Evolutionary conservation across 768 basidiomycete genomes (phyloP).

Genomic region (Auriculariales sp.): DNA sequence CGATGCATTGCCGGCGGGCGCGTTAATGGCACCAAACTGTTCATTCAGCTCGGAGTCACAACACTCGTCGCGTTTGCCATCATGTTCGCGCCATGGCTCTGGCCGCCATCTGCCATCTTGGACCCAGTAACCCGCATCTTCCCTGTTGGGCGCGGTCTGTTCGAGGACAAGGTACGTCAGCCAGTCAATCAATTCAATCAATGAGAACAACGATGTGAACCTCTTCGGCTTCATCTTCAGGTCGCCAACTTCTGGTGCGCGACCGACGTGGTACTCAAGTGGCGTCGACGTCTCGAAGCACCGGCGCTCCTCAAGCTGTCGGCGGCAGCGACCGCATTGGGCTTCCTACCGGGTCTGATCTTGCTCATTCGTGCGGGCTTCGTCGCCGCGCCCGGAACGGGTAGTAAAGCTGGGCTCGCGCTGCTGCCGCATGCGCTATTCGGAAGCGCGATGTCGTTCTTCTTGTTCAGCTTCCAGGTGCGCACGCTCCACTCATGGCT

Average conservation of each 20-base stretch:
- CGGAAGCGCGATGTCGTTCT: slow-evolving; percentile 79
- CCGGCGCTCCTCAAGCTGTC: slow-evolving; percentile 49
- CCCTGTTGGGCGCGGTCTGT: slow-evolving; percentile 79
- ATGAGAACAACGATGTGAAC: no score
- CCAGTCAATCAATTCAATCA: no score
- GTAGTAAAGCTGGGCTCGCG: slow-evolving; percentile 20
- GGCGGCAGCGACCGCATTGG: slow-evolving; percentile 46
- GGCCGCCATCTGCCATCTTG: slow-evolving; percentile 22
- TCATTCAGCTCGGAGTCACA: slow-evolving; percentile 50
- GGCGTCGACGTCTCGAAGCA: slow-evolving; percentile 40
- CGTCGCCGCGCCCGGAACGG: slow-evolving; percentile 1
- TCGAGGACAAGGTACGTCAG: slow-evolving; percentile 93
- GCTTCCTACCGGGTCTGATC: slow-evolving; percentile 50
- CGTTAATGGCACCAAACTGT: slow-evolving; percentile 26
- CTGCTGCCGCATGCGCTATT: slow-evolving; percentile 72
- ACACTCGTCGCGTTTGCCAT: slow-evolving; percentile 52
- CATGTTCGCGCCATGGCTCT: slow-evolving; percentile 74
- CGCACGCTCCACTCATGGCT: no score
- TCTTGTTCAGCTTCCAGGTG: slow-evolving; percentile 91
- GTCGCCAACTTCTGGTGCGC: slow-evolving; percentile 98
- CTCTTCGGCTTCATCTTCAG: no score
- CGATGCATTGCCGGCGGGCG: slow-evolving; percentile 72
- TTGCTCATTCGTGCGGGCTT: slow-evolving; percentile 19
- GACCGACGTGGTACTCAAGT: slow-evolving; percentile 77
- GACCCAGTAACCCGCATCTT: slow-evolving; percentile 72